phyloP scores from a whole-genome alignment of 2,329 filamentous ascomycete genomes.

The Bipolaris cookei region DNA sequence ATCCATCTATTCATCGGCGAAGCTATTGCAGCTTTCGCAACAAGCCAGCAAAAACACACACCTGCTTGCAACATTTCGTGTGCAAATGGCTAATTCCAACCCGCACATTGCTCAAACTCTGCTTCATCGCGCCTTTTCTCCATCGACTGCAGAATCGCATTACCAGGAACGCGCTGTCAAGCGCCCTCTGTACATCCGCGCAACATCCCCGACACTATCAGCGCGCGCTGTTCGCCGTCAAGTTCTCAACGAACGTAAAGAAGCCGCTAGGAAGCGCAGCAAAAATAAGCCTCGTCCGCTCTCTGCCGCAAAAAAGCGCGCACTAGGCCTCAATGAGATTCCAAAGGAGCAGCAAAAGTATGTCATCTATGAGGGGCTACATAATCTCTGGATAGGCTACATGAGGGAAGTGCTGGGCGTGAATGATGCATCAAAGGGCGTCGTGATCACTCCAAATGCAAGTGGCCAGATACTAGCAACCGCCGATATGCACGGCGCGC shows the following conservation, averaged over 20 bases:
- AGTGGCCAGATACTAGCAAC: constrained; percentile 76
- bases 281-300: constrained; percentile 70
- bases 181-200: constrained; percentile 78
- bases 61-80: neutral
- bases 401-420: constrained; percentile 79
- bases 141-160: constrained; percentile 72
- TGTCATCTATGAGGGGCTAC: constrained; percentile 75
- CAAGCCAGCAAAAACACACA: neutral
- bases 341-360: constrained; percentile 73
- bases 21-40: neutral
- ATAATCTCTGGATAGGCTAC: constrained; percentile 83
- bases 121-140: constrained; percentile 78
- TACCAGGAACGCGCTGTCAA: constrained; percentile 83
- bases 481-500: constrained; percentile 90
- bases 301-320: constrained; percentile 78
- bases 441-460: constrained; percentile 62
- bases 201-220: constrained; percentile 70
- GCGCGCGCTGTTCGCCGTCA: constrained; percentile 53
- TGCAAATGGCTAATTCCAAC: constrained; percentile 30
- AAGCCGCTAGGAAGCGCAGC: constrained; percentile 30
- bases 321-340: constrained; percentile 75
- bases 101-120: constrained; percentile 58
- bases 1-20: neutral
- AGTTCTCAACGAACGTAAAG: constrained; percentile 58
- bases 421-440: constrained; percentile 49